Evolutionary conservation across 2,329 filamentous ascomycete genomes (phyloP), one percentile per base, ranked within the genome.

Genomic region (Fusarium sp.): DNA sequence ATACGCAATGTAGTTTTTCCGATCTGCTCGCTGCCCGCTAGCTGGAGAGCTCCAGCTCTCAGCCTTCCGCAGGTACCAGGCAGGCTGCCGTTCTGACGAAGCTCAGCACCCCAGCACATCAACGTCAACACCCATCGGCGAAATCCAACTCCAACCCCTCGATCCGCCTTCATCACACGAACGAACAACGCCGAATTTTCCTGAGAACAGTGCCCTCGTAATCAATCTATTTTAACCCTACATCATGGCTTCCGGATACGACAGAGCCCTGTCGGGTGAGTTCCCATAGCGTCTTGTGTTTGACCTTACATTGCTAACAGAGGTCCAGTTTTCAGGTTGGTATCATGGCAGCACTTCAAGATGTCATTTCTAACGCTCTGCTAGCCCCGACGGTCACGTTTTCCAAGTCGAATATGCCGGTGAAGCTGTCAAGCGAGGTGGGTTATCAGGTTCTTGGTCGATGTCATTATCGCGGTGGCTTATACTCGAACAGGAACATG

Each of bases 401-500:
- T 99, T 99, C 85, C 96, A 99, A 84, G 96, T 99, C 78, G 96
- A 99, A 88, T 99, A 99, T 88, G 96, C 96, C 58, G 92, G 97
- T 74, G 96, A 99, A 85, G 96, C 96, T 73, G 96, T 99, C 74
- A 99, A 99, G 88, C 86, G 96, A 94, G 96, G 95, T 96, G 84
- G 63, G 79, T 75, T 50, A 76, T 57, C 13, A 51, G 34, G 40
- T 51, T 22, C 22, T 6, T 51, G 24, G n/a, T 36, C 39, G 17
- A 57, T 45, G 55, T 46, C 42, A 36, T 52, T 49, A 38, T 46
- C 31, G 24, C 51, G 19, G 66, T 46, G 46, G 54, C 71, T 74
- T 58, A 71, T 61, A 67, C 59, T 51, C 62, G 44, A 47, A 63
- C 57, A 97, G 94, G 94, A 83, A 99, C 96, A 76, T 99, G 96